These are phyloP conservation scores for Aspergillus homomorphus DNA, from an alignment of 495 filamentous ascomycete genomes.

Conservation along the genomic window DNA sequence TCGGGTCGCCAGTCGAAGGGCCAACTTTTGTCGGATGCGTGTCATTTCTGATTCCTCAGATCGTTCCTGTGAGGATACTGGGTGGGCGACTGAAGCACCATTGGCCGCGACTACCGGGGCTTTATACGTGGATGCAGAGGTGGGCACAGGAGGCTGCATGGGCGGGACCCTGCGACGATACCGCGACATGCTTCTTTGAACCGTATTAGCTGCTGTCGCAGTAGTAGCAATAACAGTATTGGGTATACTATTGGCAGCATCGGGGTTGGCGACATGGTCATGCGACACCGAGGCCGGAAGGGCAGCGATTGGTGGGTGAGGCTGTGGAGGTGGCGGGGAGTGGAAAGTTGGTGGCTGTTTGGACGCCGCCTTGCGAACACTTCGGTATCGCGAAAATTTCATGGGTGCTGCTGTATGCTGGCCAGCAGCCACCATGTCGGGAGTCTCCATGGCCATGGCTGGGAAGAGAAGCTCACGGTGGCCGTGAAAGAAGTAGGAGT, in stretches of 20 bases:
- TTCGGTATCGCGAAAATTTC: conserved; percentile 41
- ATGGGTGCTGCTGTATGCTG: conserved; percentile 18
- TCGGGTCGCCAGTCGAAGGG: not conserved
- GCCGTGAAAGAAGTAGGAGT: not conserved
- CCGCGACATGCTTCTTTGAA: not conserved
- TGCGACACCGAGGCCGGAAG: not conserved
- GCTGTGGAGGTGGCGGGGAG: not conserved
- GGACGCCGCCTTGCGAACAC: conserved; percentile 29
- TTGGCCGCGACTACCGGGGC: conserved; percentile 3
- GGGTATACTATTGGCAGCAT: not conserved
- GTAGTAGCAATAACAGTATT: not conserved
- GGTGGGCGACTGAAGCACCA: not conserved
- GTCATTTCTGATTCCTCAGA: not conserved
- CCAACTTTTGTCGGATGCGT: not conserved
- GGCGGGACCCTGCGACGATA: not conserved
- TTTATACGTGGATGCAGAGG: conserved; percentile 19
- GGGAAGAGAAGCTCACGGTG: not conserved
- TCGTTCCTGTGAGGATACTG: not conserved
- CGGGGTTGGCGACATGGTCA: not conserved
- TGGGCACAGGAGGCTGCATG: conserved; percentile 22
- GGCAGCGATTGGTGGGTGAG: not conserved
- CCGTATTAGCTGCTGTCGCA: too few species aligned
- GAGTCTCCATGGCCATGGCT: conserved; percentile 23
- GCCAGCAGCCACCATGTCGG: conserved; percentile 14
- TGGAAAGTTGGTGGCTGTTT: conserved; percentile 5